Conservation (phyloP, 2,329 filamentous ascomycete genomes). For the Venturia asperata region DNA sequence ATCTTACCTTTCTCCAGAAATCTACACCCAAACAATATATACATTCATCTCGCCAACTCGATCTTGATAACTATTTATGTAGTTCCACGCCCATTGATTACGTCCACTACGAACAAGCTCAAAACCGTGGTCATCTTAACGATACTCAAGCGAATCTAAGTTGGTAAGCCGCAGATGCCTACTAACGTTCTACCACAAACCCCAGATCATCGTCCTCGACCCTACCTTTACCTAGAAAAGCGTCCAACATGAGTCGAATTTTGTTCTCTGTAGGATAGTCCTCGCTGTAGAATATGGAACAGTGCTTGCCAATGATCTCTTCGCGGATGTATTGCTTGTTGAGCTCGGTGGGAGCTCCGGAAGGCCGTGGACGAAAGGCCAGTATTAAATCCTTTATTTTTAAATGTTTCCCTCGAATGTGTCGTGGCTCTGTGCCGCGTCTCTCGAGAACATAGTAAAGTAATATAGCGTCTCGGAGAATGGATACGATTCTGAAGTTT, state of each 20-base stretch:
- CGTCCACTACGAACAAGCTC: too few relatives aligned
- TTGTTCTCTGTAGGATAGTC: conserved; percentile 46
- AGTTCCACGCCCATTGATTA: too few relatives aligned
- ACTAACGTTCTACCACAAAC: not conserved
- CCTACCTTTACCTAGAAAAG: not conserved
- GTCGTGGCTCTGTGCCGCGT: too few relatives aligned
- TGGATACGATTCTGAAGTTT: too few relatives aligned
- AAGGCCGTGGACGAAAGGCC: conserved; percentile 42
- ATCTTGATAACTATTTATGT: too few relatives aligned
- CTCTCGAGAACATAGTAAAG: too few relatives aligned
- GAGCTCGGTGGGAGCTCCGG: conserved; percentile 49
- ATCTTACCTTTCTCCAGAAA: too few relatives aligned
- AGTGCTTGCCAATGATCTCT: conserved; percentile 53
- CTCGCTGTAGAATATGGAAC: conserved; percentile 49
- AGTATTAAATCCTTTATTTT: not conserved
- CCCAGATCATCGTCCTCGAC: not conserved
- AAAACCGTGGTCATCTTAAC: conserved; percentile 38
- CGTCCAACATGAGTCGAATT: conserved; percentile 32
- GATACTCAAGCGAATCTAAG: not conserved
- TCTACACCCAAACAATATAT: too few relatives aligned
- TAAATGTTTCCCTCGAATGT: too few relatives aligned
- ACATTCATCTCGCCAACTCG: too few relatives aligned
- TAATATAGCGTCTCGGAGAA: too few relatives aligned
- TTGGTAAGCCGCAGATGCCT: not conserved
- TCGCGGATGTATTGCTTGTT: conserved; percentile 50